Base-by-base conservation (phyloP, 2,329 filamentous ascomycete species). In the Coleophoma eucalyptorum region DNA sequence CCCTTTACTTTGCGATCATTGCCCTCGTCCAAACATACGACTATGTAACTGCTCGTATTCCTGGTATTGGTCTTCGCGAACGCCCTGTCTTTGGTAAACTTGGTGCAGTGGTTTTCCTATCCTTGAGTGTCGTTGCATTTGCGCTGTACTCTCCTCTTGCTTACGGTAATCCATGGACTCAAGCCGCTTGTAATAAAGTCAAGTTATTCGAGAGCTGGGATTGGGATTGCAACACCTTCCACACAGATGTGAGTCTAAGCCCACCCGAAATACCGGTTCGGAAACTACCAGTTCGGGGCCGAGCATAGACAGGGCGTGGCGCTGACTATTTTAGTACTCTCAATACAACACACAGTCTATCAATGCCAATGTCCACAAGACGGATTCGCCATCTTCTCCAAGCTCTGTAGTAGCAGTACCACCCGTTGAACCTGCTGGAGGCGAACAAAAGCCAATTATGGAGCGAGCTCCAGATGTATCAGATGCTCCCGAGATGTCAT, bases 191-290 rank as follows among this genome's bases (percentile, higher is more conserved):
- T 78, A 85, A 83, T 60, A 84, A 83, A 50, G 86, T 94, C 55
- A 97, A 97, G 77, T 76, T 99, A 12, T 86, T 97, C 66, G 76
- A 80, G 52, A 86, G 84, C 2, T 99, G 94, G 94, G 94, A 99
- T 68, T 99, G 93, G 81, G 94, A 99, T 70, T 99, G 94, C 80
- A 96, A 96, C 70, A 92, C 82, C 53, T 99, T 99, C 76, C 77
- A 87, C 61, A 85, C 86, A 58, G 84, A 84, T 66, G 92, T 97
- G 84, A 89, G 89, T 86, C 47, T 49, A 42, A 43, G 37, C 12
- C 41, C 38, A 51, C 50, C 47, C 49, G 55, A 50, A 26, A 40
- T 67, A 51, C 65, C 69, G 16, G 20, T 45, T 40, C 46, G 50
- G 46, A 43, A 43, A n/a, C 50, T 61, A 33, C 57, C 58, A n/a